Evolutionary conservation across 2,329 filamentous ascomycete genomes (phyloP), one percentile per base, ranked within the genome.

Genomic region (Neonectria hederae): DNA sequence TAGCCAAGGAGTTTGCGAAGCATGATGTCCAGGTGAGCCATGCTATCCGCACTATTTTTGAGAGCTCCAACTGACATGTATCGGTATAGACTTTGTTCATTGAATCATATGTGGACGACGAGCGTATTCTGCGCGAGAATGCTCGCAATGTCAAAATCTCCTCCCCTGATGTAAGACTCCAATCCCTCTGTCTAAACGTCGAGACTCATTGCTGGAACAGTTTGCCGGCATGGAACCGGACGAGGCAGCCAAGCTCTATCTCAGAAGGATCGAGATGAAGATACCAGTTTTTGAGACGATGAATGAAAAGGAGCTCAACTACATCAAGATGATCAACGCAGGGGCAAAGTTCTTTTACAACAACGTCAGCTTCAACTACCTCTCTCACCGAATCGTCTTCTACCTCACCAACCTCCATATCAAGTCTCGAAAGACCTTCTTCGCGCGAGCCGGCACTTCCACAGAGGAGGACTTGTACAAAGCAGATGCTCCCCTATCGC

Each of bases 301-400:
- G 94, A 87, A 94, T 73, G 96, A 99, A 78, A 86, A 87, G 30
- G 94, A 98, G 70, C 86, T 99, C 67, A 97, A 98, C 77, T 99
- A 95, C 81, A 95, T 99, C 82, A 97, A 97, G 83, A 97, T 99
- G 95, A 97, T 98, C 77, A 99, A 99, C 72, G 96, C 96, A 8
- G 96, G 96, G 48, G 89, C 95, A 75, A 90, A 93, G 70, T 91
- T 99, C 75, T 91, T 95, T 72, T 95, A 98, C 80, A 99, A 99
- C 82, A 97, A 98, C 71, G 92, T 96, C 77, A 94, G 91, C 75
- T 98, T 99, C 78, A 95, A 94, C 72, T 99, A 99, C 76, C 86
- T 99, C 32, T 97, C 94, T 0, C 94, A 99, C 77, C 90, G 96
- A 65, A 99, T 99, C 70, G 95, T 99, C 59, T 99, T 99, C 80